Conservation (phyloP, 257 asterid genomes). For the Solanum appendiculatum region DNA sequence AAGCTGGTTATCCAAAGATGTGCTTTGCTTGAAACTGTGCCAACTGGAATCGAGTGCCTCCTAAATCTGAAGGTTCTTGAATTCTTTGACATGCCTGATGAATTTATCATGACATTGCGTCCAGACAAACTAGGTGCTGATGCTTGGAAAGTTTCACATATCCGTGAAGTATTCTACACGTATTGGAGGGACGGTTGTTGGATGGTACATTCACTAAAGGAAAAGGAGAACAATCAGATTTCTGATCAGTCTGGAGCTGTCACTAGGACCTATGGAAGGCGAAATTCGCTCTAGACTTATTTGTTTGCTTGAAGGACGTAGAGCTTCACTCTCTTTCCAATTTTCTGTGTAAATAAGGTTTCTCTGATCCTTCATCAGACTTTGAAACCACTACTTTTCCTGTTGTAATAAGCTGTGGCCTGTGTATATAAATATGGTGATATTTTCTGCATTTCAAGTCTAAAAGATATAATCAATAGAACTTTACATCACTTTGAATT, state of each 20-base stretch:
- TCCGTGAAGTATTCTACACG: background rate
- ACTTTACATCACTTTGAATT: too few species aligned
- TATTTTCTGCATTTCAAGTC: too few species aligned
- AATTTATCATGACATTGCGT: background rate
- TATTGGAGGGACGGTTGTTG: background rate
- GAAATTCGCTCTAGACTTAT: background rate
- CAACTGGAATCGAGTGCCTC: conserved; percentile 11
- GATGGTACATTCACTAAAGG: background rate
- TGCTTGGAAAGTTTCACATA: background rate
- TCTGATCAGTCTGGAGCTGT: background rate
- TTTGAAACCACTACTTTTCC: background rate
- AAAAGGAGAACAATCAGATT: background rate
- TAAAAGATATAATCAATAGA: too few species aligned
- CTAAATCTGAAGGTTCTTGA: conserved; percentile 1
- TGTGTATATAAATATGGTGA: too few species aligned
- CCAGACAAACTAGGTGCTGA: background rate
- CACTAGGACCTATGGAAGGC: background rate
- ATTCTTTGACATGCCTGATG: conserved; percentile 10
- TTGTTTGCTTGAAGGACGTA: background rate
- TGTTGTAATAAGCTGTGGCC: background rate
- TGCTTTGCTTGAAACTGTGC: background rate
- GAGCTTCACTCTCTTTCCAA: background rate
- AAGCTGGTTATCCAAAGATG: conserved; percentile 2
- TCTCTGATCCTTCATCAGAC: background rate
- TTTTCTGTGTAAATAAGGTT: background rate